These are phyloP conservation scores for Aspergillus quadricinctus DNA, from an alignment of 2,329 filamentous ascomycete genomes.

Conservation along the genomic window DNA sequence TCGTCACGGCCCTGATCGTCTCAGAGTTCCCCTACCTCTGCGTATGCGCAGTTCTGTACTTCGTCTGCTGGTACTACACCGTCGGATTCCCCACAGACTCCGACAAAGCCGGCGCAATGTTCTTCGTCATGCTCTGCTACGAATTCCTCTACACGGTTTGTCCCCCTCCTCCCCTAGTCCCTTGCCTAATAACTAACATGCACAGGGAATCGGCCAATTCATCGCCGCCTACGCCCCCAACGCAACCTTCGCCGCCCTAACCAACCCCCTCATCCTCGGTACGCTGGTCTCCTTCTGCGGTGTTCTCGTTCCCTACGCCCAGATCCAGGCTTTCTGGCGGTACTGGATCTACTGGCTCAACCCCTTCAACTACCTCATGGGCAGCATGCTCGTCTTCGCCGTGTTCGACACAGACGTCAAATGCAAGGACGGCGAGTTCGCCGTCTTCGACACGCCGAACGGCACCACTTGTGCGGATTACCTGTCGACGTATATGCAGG, in stretches of 20 bases:
- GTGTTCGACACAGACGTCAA: slow-evolving; percentile 20
- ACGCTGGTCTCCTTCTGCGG: slow-evolving; percentile 29
- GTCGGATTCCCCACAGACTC: slow-evolving; percentile 47
- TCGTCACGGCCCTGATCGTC: slow-evolving; percentile 64
- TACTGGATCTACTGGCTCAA: slow-evolving; percentile 32
- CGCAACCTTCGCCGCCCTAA: slow-evolving; percentile 66
- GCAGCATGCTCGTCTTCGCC: slow-evolving; percentile 24
- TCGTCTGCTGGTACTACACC: slow-evolving; percentile 68
- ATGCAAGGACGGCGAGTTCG: slow-evolving; percentile 23
- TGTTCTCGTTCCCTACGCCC: slow-evolving; percentile 26
- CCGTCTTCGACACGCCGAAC: slow-evolving; percentile 29
- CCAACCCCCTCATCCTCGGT: slow-evolving; percentile 67
- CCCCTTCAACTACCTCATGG: slow-evolving; percentile 30
- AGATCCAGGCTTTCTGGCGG: slow-evolving; percentile 29
- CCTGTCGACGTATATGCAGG: slow-evolving; percentile 47
- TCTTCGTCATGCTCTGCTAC: slow-evolving; percentile 69
- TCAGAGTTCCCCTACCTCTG: slow-evolving; percentile 66
- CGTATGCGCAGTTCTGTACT: slow-evolving; percentile 62
- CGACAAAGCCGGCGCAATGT: slow-evolving; percentile 44
- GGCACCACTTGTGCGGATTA: slow-evolving; percentile 56
- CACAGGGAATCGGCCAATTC: slow-evolving; percentile 65
- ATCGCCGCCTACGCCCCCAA: slow-evolving; percentile 68
- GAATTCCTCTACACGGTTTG: slow-evolving; percentile 59
- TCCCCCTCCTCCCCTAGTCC: too few relatives aligned
- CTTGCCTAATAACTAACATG: not conserved